Evolutionary conservation across 176 grass and related monocot species (phyloP).

Genomic region (Oryza coarctata): DNA sequence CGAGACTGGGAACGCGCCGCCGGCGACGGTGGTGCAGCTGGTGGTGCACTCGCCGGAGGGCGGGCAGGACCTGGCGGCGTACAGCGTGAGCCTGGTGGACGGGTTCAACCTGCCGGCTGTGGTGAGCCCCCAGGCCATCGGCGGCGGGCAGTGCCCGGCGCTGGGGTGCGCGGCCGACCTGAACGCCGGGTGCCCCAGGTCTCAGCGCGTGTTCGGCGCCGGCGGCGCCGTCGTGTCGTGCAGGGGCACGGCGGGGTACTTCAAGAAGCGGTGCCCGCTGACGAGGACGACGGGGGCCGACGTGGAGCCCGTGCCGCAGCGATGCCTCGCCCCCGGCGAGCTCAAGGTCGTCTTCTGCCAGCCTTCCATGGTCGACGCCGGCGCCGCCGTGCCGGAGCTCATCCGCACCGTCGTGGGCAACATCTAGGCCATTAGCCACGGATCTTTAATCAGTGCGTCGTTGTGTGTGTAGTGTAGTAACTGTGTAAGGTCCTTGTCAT

Average conservation of each 20-base stretch:
- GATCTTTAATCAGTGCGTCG: background rate
- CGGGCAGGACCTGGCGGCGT: background rate
- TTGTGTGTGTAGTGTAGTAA: too few relatives aligned
- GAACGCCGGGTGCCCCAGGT: background rate
- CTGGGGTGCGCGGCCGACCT: slow-evolving; percentile 35
- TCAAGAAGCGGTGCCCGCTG: slow-evolving; percentile 41
- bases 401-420: slow-evolving; percentile 27
- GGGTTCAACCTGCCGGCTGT: slow-evolving; percentile 48
- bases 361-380: slow-evolving; percentile 25
- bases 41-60: slow-evolving; percentile 15
- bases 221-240: slow-evolving; percentile 22
- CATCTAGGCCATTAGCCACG: background rate
- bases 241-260: background rate
- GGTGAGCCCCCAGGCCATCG: slow-evolving; percentile 36
- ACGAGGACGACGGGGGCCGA: slow-evolving; percentile 26
- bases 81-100: slow-evolving; percentile 46
- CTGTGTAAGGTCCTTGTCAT: background rate
- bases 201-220: background rate
- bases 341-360: slow-evolving; percentile 59
- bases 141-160: slow-evolving; percentile 41
- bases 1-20: background rate
- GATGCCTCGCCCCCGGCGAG: slow-evolving; percentile 36
- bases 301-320: slow-evolving; percentile 43
- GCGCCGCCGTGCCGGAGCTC: background rate
- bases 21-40: slow-evolving; percentile 34